Conservation (phyloP, 2,329 filamentous ascomycete species). For the Aspergillus carbonarius region DNA sequence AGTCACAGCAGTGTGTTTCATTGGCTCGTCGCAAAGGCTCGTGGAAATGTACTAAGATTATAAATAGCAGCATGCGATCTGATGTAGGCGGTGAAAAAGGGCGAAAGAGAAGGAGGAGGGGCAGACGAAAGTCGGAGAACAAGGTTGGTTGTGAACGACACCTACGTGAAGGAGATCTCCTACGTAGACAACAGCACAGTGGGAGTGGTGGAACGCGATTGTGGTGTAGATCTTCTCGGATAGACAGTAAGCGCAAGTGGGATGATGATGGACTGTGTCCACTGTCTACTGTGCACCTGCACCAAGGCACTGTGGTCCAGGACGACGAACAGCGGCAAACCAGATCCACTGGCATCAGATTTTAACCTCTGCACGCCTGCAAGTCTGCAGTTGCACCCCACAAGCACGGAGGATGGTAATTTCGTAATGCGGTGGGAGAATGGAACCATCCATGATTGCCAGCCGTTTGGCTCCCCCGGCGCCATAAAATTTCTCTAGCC, state of each 20-base stretch:
- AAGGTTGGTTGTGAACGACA: background rate
- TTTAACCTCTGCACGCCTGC: background rate
- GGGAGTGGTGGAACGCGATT: background rate
- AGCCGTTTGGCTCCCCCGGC: background rate
- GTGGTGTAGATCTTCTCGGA: background rate
- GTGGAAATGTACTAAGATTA: background rate
- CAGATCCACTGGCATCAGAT: background rate
- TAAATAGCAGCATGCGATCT: background rate
- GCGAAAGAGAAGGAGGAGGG: background rate
- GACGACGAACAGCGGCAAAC: background rate
- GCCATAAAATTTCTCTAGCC: constrained; percentile 10
- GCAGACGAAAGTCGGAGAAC: background rate
- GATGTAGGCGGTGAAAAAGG: background rate
- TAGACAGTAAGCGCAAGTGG: background rate
- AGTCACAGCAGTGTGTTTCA: background rate
- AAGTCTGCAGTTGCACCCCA: background rate
- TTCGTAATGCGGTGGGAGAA: background rate
- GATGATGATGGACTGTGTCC: background rate
- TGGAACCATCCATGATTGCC: constrained; percentile 4
- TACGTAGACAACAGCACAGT: too few relatives aligned
- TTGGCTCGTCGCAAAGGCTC: background rate
- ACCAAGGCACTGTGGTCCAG: background rate
- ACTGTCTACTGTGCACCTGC: background rate
- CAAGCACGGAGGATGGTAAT: background rate
- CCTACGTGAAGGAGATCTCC: too few relatives aligned